phyloP scores from a whole-genome alignment of 495 filamentous ascomycete genomes.

The Annulohypoxylon maeteangense region DNA sequence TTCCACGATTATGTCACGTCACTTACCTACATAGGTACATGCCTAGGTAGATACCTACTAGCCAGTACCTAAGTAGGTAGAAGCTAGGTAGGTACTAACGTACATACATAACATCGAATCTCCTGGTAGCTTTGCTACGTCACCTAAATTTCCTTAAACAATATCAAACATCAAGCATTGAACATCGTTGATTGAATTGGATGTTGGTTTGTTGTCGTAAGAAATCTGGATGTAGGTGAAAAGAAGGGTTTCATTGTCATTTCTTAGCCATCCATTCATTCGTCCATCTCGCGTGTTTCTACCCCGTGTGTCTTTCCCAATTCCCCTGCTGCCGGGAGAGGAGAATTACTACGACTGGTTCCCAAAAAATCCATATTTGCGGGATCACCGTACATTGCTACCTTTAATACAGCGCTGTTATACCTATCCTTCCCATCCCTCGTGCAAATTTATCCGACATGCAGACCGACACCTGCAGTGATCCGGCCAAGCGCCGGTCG shows the following conservation, averaged over 20 bases:
- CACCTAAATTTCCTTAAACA: too few relatives aligned
- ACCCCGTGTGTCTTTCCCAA: slow-evolving; percentile 33
- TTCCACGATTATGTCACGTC: slow-evolving; percentile 11
- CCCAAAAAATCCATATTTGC: slow-evolving; percentile 25
- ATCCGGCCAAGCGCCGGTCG: slow-evolving; percentile 30
- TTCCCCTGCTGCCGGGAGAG: slow-evolving; percentile 36
- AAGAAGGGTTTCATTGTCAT: slow-evolving; percentile 31
- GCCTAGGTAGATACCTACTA: slow-evolving; percentile 4
- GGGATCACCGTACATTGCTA: slow-evolving; percentile 27
- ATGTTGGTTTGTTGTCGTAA: not conserved
- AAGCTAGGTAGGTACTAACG: too few relatives aligned
- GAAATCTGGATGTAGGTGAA: slow-evolving; percentile 10
- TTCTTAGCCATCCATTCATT: slow-evolving; percentile 17
- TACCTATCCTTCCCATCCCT: slow-evolving; percentile 30
- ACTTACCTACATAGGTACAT: not conserved
- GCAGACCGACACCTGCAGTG: slow-evolving; percentile 39
- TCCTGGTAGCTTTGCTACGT: too few relatives aligned
- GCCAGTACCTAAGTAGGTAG: not conserved
- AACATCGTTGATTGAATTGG: not conserved
- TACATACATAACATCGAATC: too few relatives aligned
- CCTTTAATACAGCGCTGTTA: slow-evolving; percentile 16
- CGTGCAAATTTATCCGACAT: slow-evolving; percentile 45
- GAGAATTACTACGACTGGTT: slow-evolving; percentile 43
- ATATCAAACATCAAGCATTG: not conserved
- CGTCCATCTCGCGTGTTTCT: slow-evolving; percentile 41